These are phyloP conservation scores for Suillus decipiens DNA, from an alignment of 768 basidiomycete species.

Conservation along the genomic window DNA sequence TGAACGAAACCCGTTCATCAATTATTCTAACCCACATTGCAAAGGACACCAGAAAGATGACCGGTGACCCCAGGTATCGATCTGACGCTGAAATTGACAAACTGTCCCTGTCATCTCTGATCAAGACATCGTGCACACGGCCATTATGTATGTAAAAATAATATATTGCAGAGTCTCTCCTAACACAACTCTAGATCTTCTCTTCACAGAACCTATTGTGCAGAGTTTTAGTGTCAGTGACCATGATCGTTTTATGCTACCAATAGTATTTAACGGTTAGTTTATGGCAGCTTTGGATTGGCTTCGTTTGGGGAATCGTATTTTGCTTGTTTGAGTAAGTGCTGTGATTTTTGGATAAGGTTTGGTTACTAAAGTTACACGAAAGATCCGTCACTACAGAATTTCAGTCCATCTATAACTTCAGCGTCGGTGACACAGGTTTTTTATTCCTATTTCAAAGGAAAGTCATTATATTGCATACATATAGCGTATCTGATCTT, in stretches of 20 bases:
- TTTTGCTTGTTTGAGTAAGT: conserved; percentile 60
- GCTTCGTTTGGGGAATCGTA: conserved; percentile 72
- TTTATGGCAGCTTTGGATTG: conserved; percentile 54
- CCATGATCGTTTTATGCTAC: not conserved
- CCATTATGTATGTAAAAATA: conserved; percentile 67
- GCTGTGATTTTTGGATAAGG: too few relatives aligned
- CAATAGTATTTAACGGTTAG: not conserved
- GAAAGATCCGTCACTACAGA: not conserved
- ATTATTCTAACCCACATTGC: conserved; percentile 69
- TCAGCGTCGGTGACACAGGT: not conserved
- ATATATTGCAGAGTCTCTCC: too few relatives aligned
- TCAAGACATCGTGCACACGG: conserved; percentile 66
- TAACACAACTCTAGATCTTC: conserved; percentile 10
- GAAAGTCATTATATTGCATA: conserved; percentile 33
- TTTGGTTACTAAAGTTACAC: too few relatives aligned
- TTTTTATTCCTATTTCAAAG: conserved; percentile 38
- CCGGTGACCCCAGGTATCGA: conserved; percentile 61
- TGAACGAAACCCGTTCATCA: conserved; percentile 70
- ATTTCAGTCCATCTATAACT: conserved; percentile 6
- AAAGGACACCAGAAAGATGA: conserved; percentile 58
- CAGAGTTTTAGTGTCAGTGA: conserved; percentile 62
- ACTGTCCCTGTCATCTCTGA: too few relatives aligned
- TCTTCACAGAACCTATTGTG: conserved; percentile 59
- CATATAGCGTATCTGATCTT: not conserved
- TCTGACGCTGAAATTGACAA: conserved; percentile 63